Evolutionary conservation across 768 basidiomycete genomes (phyloP).

Genomic region (Rubroboletus pulcherrimus): DNA sequence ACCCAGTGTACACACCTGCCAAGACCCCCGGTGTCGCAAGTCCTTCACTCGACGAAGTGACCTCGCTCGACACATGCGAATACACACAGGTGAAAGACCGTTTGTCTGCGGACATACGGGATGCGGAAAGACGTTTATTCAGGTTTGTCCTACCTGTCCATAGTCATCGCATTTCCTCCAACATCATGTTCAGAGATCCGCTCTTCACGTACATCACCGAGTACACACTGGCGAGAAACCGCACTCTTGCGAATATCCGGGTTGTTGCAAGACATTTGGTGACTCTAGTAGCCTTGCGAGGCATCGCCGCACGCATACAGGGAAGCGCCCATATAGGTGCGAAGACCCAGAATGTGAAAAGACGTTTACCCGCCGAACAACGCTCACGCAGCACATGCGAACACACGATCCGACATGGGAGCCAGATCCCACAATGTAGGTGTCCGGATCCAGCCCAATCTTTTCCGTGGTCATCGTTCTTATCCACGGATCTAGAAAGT

Average conservation of each 20-base stretch:
- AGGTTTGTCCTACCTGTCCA: slow-evolving; percentile 45
- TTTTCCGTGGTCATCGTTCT: slow-evolving; percentile 5
- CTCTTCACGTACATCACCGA: slow-evolving; percentile 81
- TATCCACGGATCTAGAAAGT: slow-evolving; percentile 48
- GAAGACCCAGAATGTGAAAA: slow-evolving; percentile 80
- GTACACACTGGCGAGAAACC: slow-evolving; percentile 94
- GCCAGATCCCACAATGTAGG: slow-evolving; percentile 78
- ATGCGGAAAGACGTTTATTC: slow-evolving; percentile 90
- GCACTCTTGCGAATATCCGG: slow-evolving; percentile 85
- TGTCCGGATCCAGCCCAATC: slow-evolving; percentile 15
- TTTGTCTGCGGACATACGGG: slow-evolving; percentile 68
- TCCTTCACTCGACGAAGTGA: slow-evolving; percentile 82
- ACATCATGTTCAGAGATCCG: slow-evolving; percentile 61
- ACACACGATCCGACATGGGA: slow-evolving; percentile 84
- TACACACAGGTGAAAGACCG: slow-evolving; percentile 88
- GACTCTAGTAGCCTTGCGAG: slow-evolving; percentile 91
- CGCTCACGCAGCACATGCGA: slow-evolving; percentile 82
- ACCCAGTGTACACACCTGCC: slow-evolving; percentile 58
- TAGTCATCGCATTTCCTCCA: slow-evolving; percentile 3
- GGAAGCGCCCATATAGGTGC: slow-evolving; percentile 83
- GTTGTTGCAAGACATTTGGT: slow-evolving; percentile 82
- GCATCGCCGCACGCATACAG: slow-evolving; percentile 86
- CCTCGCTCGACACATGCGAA: slow-evolving; percentile 78
- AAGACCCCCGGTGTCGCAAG: slow-evolving; percentile 72
- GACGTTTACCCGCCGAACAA: slow-evolving; percentile 83